phyloP scores from a whole-genome alignment of 1,139 yeast species.

The Yamadazyma siamensis region DNA sequence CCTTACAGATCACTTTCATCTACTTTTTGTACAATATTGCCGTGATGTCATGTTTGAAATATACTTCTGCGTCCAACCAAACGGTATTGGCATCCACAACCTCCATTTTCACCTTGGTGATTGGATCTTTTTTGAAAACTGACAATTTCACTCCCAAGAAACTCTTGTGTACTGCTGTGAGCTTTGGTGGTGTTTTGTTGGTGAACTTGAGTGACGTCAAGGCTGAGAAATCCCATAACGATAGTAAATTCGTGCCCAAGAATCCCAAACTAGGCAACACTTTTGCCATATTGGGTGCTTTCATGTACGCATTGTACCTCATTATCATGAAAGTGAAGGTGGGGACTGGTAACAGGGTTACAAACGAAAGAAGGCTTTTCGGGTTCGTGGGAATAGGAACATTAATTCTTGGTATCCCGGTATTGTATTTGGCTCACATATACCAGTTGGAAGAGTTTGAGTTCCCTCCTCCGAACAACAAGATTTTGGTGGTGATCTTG shows the following conservation, averaged over 20 bases:
- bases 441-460: slow-evolving; percentile 38
- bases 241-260: slow-evolving; percentile 29
- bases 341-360: slow-evolving; percentile 41
- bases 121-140: slow-evolving; percentile 37
- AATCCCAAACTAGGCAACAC: slow-evolving; percentile 45
- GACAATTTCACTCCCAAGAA: slow-evolving; percentile 45
- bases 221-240: slow-evolving; percentile 9
- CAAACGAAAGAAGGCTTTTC: slow-evolving; percentile 47
- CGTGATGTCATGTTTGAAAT: slow-evolving; percentile 40
- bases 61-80: slow-evolving; percentile 52
- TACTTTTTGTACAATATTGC: slow-evolving; percentile 40
- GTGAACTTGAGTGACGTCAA: slow-evolving; percentile 39
- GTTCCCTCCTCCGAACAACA: slow-evolving; percentile 38
- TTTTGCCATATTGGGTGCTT: slow-evolving; percentile 45
- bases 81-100: slow-evolving; percentile 52
- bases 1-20: slow-evolving; percentile 37
- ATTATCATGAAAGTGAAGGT: slow-evolving; percentile 41
- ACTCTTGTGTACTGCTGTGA: slow-evolving; percentile 39
- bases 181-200: slow-evolving; percentile 46
- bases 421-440: slow-evolving; percentile 29
- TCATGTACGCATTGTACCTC: slow-evolving; percentile 45
- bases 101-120: slow-evolving; percentile 47
- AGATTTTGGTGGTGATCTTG: slow-evolving; percentile 31
- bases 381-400: slow-evolving; percentile 47
- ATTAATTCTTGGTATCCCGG: slow-evolving; percentile 35